Base-by-base conservation (phyloP, 2,329 filamentous ascomycete species). In the Pseudogymnoascus sp. region DNA sequence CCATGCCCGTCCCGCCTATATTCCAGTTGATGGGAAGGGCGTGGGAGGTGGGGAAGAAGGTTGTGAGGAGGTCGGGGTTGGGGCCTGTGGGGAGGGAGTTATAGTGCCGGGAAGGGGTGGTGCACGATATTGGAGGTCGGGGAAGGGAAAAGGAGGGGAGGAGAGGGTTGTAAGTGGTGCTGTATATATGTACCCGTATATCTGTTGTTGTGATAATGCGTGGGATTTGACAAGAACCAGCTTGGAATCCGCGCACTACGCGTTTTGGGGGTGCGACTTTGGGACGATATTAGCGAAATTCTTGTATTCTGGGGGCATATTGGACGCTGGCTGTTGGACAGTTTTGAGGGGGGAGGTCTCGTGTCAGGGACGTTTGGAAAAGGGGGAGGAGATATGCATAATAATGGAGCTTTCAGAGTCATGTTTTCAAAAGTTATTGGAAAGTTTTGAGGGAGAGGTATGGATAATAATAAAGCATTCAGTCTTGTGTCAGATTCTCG, bases 1-100 rank as follows among this genome's bases (percentile, higher is more conserved):
- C 71, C 59, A 69, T 69, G 3, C 66, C 68, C 9, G 68, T 73
- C 12, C 71, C 70, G 1, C 49, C 49, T 0, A 55, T 55, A 2
- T 55, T 55, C 8, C 49, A 55, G 23, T 9, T 55, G 4, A 2
- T 55, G 7, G 49, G 49, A 2, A 6, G 4, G 23, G n/a, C 16
- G 11, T 55, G 49, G 23, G 30, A 55, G 49, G 19, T 33, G 14
- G 49, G 49, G 49, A 55, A 55, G 49, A 33, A 55, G 49, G 23
- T 55, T 11, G 22, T 33, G 14, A 55, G 30, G 16, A 9, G 49
- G 49, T 14, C 25, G 23, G 49, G 49, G 16, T 55, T 55, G 16
- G 49, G 49, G 23, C 49, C 49, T 7, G 49, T 55, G 49, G 49
- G 49, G 30, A 55, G 49, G 30, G 49, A 55, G 49, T 55, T 58